phyloP scores from a whole-genome alignment of 1,284 basidiomycete genomes.

The Amylostereum areolatum region DNA sequence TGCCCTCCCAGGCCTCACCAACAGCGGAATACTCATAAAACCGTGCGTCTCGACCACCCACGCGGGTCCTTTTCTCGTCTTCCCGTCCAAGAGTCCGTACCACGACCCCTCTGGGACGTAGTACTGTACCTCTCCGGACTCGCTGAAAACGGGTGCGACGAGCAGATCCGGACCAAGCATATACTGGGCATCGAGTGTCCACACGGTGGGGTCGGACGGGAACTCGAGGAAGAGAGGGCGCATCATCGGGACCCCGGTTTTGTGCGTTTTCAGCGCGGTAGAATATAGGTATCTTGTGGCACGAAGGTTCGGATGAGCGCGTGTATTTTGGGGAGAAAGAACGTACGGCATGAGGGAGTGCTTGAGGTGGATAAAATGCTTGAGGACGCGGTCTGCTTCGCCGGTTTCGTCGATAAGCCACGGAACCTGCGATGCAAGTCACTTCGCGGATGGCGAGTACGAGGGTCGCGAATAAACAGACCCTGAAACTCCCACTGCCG shows the following conservation, averaged over 20 bases:
- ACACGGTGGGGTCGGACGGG: conserved; percentile 56
- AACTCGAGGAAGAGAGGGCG: conserved; percentile 75
- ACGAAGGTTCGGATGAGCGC: background rate
- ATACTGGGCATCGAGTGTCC: conserved; percentile 62
- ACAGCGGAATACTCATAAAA: conserved; percentile 58
- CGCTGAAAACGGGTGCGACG: conserved; percentile 66
- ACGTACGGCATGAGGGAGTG: conserved; percentile 73
- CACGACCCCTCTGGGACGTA: conserved; percentile 63
- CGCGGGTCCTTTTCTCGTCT: conserved; percentile 40
- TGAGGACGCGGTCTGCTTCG: conserved; percentile 10
- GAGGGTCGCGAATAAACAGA: conserved; percentile 33
- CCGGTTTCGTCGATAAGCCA: conserved; percentile 32
- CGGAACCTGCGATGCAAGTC: background rate
- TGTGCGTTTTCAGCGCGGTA: conserved; percentile 54
- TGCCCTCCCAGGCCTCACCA: conserved; percentile 53
- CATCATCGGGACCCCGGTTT: conserved; percentile 57
- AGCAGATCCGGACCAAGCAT: conserved; percentile 68
- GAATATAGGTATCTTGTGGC: background rate
- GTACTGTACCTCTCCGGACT: conserved; percentile 53
- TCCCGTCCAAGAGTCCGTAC: conserved; percentile 56
- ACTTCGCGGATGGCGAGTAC: conserved; percentile 66
- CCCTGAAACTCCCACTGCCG: conserved; percentile 68
- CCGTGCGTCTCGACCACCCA: conserved; percentile 56
- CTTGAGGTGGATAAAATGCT: conserved; percentile 60
- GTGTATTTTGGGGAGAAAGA: conserved; percentile 35